phyloP scores from a whole-genome alignment of 148 eudicot genomes.

The Camellia japonica region DNA sequence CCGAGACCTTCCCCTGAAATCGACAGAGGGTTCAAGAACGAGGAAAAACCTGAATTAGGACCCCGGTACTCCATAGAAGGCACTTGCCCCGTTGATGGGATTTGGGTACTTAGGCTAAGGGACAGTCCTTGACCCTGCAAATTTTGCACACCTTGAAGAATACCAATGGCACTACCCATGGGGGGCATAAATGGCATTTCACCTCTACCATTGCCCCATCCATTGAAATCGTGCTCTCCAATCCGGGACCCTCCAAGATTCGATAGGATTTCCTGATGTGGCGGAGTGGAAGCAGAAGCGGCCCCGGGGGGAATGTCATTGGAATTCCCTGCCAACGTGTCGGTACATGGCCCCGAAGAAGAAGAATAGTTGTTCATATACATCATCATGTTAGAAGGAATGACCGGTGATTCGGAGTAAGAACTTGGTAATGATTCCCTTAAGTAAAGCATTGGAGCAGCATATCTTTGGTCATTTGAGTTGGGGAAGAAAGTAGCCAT shows the following conservation, averaged over 20 bases:
- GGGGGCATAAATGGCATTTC: slow-evolving; percentile 36
- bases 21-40: slow-evolving; percentile 24
- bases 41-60: slow-evolving; percentile 27
- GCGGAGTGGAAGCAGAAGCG: slow-evolving; percentile 26
- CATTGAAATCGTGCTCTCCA: slow-evolving; percentile 20
- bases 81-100: slow-evolving; percentile 33
- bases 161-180: slow-evolving; percentile 19
- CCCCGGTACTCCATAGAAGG: slow-evolving; percentile 28
- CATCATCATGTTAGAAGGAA: slow-evolving; percentile 36
- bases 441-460: slow-evolving; percentile 23
- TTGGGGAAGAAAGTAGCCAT: slow-evolving; percentile 42
- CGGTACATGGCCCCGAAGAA: slow-evolving; percentile 31
- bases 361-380: slow-evolving; percentile 49
- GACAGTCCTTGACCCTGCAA: slow-evolving; percentile 53
- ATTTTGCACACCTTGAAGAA: slow-evolving; percentile 28
- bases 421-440: slow-evolving; percentile 33
- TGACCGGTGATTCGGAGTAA: slow-evolving; percentile 29
- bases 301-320: slow-evolving; percentile 15
- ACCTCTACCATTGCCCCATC: slow-evolving; percentile 36
- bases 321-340: slow-evolving; percentile 24
- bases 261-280: slow-evolving; percentile 36
- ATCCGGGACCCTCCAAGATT: slow-evolving; percentile 25
- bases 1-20: slow-evolving; percentile 21
- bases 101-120: slow-evolving; percentile 48
- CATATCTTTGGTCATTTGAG: slow-evolving; percentile 35